Evolutionary conservation across 1,139 yeast species (phyloP), one percentile per base, ranked within the genome.

Genomic region (Kazachstania sp.): DNA sequence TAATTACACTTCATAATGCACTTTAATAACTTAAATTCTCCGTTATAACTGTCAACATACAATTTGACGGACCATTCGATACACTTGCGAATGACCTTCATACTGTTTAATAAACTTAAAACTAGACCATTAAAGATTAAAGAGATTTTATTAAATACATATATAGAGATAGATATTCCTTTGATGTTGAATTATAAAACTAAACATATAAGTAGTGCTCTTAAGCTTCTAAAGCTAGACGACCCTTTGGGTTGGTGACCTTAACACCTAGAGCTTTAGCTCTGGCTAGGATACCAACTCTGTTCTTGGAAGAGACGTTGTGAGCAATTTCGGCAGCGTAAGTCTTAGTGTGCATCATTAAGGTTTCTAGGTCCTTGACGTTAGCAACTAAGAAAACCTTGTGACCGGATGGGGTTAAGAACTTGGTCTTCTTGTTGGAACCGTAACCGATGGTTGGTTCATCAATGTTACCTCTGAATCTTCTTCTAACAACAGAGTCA

Each of bases 371-470:
- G 72, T 92, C 98, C 72, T 80, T 79, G 61, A 82, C 70, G 86
- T 94, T 94, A 73, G 85, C 81, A 66, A 94, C 97, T 68, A 88
- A 78, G 81, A 84, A 86, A 68, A 86, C 83, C 83, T 88, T 92
- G 95, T 86, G 95, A 72, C 99, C 99, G 59, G 96, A 86, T 73
- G 97, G 96, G 72, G 80, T 77, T 79, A 92, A 72, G 82, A 82
- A 87, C 78, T 84, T 88, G 73, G 98, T 92, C 82, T 83, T 87
- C 82, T 88, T 92, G 96, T 92, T 88, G 68, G 97, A 88, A 77
- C 98, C 97, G 82, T 86, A 94, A 80, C 99, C 99, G 70, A 94
- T 90, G 81, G 86, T 90, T 81, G 99, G 99, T 83, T 90, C 95
- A 70, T 92, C 81, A 72, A 92, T 86, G 77, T 94, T 84, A 71